A percentile compares a stretch with the other conserved stretches of the same genome.
These are phyloP conservation scores for Globisporangium canariense DNA, from an alignment of 352 stramenopile species.

Conservation along the genomic window DNA sequence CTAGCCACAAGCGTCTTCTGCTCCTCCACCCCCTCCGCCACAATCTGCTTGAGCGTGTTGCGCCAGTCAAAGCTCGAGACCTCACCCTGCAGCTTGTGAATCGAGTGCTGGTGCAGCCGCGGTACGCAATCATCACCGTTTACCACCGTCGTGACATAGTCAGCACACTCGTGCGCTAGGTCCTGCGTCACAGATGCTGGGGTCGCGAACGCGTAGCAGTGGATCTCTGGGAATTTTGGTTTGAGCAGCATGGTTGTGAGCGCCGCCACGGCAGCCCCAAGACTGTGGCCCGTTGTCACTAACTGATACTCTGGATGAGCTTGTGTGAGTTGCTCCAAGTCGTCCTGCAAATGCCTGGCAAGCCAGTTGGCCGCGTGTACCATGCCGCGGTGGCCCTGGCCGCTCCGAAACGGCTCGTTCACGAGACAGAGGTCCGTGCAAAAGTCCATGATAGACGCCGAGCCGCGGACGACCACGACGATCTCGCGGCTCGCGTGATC, in stretches of 20 bases:
- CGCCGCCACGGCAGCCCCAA: slow-evolving; percentile 66
- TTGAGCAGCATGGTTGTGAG: slow-evolving; percentile 55
- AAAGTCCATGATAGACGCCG: slow-evolving; percentile 77
- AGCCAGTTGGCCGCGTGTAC: slow-evolving; percentile 74
- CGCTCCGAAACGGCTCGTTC: slow-evolving; percentile 65
- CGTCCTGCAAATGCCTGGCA: slow-evolving; percentile 44
- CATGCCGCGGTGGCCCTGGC: slow-evolving; percentile 80
- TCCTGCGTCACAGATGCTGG: slow-evolving; percentile 67
- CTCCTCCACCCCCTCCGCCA: slow-evolving; percentile 56
- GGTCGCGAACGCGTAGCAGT: slow-evolving; percentile 69
- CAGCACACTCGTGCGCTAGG: slow-evolving; percentile 45
- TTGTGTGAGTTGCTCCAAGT: slow-evolving; percentile 36
- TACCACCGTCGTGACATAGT: slow-evolving; percentile 68
- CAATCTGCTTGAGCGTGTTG: slow-evolving; percentile 43
- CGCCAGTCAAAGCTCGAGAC: slow-evolving; percentile 71
- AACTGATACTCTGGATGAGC: slow-evolving; percentile 56
- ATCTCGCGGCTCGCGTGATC: slow-evolving; percentile 57
- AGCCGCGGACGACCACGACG: slow-evolving; percentile 60
- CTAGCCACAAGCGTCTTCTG: slow-evolving; percentile 43
- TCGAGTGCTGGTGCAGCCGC: slow-evolving; percentile 71
- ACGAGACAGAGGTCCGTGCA: slow-evolving; percentile 77
- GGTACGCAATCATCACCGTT: slow-evolving; percentile 83
- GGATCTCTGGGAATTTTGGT: slow-evolving; percentile 38
- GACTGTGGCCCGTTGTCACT: slow-evolving; percentile 64
- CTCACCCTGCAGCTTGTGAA: slow-evolving; percentile 60